These are phyloP conservation scores for Boletus rubescentipes DNA, from an alignment of 768 basidiomycete genomes.

Conservation along the genomic window DNA sequence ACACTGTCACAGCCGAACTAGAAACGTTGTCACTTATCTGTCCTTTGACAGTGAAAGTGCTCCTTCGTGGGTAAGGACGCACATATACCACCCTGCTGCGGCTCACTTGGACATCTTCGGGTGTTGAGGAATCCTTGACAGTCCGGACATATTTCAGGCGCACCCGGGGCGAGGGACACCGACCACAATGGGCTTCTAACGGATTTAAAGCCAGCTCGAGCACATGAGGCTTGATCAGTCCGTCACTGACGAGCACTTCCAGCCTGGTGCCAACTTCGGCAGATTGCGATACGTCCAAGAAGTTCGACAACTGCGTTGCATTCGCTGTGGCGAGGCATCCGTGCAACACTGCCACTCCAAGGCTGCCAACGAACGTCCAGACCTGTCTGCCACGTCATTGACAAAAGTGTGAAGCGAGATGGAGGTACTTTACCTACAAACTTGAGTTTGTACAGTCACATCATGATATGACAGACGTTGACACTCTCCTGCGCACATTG, in stretches of 20 bases:
- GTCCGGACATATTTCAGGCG: background rate
- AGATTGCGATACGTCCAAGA: background rate
- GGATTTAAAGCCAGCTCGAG: background rate
- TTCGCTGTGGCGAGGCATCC: background rate
- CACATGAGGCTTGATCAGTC: background rate
- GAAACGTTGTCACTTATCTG: background rate
- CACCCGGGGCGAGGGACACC: background rate
- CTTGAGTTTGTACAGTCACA: background rate
- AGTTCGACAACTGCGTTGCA: background rate
- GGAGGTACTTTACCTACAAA: background rate
- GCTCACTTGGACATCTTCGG: background rate
- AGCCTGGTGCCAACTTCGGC: background rate
- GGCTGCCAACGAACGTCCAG: background rate
- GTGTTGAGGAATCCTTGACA: background rate
- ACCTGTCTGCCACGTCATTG: background rate
- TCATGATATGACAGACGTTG: background rate
- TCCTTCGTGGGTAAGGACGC: background rate
- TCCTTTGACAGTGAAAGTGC: background rate
- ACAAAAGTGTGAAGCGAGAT: background rate
- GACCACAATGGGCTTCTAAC: background rate
- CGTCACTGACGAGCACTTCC: background rate
- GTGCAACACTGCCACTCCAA: no score
- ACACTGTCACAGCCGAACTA: background rate
- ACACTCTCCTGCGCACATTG: background rate
- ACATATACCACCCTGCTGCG: background rate